Evolutionary conservation across 1,139 yeast genomes (phyloP), one percentile per base, ranked within the genome.

Genomic region (Debaryomycetaceae sp.): DNA sequence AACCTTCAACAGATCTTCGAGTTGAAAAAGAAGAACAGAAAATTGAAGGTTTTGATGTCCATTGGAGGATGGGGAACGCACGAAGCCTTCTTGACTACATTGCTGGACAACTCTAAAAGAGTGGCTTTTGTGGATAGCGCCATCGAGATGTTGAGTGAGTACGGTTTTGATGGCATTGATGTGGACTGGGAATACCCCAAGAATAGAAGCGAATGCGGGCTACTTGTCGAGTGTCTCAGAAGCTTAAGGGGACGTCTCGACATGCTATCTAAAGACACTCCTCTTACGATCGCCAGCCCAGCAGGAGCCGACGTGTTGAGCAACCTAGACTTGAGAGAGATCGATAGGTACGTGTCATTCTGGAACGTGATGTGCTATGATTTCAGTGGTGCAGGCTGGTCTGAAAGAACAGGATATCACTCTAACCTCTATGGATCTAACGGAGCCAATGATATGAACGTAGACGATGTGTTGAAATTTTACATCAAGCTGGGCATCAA

Each of bases 341-440:
- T 91, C 77, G 84, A 85, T 53, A 62, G 60, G 33, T 75, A 75
- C 52, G 58, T 93, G 34, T 68, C 81, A 27, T 80, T 80, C 52
- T 90, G 93, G 87, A 91, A 91, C 60, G 63, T 93, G 49, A 91
- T 93, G 98, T 81, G 95, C 37, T 93, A 93, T 60, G 98, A 93
- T 60, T 87, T 81, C 55, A 70, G 82, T 4, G 98, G 97, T 0
- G 56, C 55, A 40, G 71, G 77, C 2, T 90, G 97, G 97, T 81
- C 91, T 1, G 52, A 62, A 0, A 55, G 47, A 6, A 76, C 85
- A 0, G 84, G 78, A 1, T 84, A 78, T 56, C 97, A 88, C 51
- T 80, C 95, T 6, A 89, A 89, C 53, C 66, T 91, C 41, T 84
- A 71, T 56, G 69, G 69, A 0, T 23, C 51, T 6, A 62, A 68